Evolutionary conservation across 495 filamentous ascomycete genomes (phyloP), one percentile per base, ranked within the genome.

Genomic region (Oidiodendron maius): DNA sequence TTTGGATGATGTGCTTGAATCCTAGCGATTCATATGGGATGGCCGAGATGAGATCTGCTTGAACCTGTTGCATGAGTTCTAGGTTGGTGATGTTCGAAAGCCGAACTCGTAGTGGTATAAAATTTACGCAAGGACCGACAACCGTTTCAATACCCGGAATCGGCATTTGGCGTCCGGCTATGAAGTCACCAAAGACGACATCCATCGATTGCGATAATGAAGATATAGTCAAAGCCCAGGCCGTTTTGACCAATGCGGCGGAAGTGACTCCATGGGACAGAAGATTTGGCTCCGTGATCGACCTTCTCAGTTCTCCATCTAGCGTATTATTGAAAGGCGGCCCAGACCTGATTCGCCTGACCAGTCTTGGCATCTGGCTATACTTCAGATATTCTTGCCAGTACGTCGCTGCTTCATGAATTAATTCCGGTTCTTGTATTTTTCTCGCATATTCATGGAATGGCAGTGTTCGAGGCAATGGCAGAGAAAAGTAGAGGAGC

Each of bases 11-110:
- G 20, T 62, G 55, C 8, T 53, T 34, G 53, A 62, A 61, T 17
- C 62, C 62, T 6, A 67, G 55, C 10, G 49, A 53, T 35, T 83
- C 79, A 44, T 69, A 76, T 0, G 72, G 70, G 68, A 79, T 78
- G 46, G 70, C 70, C 18, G 69, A 68, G n/a, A 80, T 67, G 32
- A 76, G 71, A 40, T 81, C 76, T 22, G 73, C 68, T 53, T 81
- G 78, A 26, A 81, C 26, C 17, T 25, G 24, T 9, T 36, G 55
- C 11, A 72, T 26, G 1, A 72, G 62, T 40, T 69, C 28, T n/a
- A 34, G 9, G 28, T 8, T 9, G n/a, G 28, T 34, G 9, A n/a
- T 34, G 8, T n/a, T 8, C 28, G 8, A n/a, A 34, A 40, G 11
- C 21, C 21, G 37, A 3, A 22, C 40, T 22, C 40, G 17, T 12